These are phyloP conservation scores for Oenanthe javanica DNA, from an alignment of 140 eudicot species.

Conservation along the genomic window DNA sequence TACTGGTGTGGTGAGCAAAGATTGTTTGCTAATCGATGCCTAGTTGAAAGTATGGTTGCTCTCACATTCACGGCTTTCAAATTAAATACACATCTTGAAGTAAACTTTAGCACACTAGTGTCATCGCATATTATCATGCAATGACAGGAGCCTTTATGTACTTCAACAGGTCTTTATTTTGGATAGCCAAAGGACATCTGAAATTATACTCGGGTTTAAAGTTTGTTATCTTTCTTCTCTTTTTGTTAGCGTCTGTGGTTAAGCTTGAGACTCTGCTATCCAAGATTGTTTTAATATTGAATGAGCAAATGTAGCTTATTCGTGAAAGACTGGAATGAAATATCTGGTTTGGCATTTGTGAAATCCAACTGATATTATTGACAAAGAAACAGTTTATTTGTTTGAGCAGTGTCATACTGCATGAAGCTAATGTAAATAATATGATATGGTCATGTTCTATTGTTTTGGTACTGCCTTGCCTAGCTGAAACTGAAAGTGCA, in stretches of 20 bases:
- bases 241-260: background rate
- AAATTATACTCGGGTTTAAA: background rate
- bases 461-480: background rate
- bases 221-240: background rate
- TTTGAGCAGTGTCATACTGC: too few species aligned
- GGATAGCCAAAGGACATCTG: background rate
- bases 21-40: background rate
- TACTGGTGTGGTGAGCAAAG: background rate
- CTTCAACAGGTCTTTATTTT: background rate
- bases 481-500: background rate
- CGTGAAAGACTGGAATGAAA: background rate
- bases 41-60: background rate
- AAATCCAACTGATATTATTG: background rate
- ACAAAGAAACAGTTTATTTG: background rate
- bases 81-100: background rate
- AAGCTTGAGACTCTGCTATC: slow-evolving; percentile 2
- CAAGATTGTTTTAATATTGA: background rate
- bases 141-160: background rate
- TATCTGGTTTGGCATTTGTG: background rate
- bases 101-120: background rate
- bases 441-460: too few species aligned
- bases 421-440: too few species aligned
- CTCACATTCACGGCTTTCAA: background rate
- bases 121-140: background rate
- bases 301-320: background rate